Evolutionary conservation across 1,284 basidiomycete species (phyloP).

Genomic region (Cutaneotrichosporon spelunceum): DNA sequence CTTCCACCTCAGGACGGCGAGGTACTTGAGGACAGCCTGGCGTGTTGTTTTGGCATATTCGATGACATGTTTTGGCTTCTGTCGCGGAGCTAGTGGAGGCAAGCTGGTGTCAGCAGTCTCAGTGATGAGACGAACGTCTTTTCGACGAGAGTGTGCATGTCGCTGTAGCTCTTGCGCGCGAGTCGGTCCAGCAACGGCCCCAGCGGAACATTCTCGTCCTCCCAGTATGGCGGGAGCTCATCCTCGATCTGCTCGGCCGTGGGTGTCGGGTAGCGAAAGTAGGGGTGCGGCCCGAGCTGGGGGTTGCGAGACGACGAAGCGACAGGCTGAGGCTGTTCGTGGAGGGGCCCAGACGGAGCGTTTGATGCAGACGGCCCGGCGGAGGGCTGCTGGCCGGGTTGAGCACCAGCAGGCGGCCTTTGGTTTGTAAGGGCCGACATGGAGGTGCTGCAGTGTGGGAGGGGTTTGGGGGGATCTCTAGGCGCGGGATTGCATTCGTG

Average conservation of each 20-base stretch:
- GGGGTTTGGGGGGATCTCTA: not conserved
- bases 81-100: constrained; percentile 25
- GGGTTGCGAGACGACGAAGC: constrained; percentile 33
- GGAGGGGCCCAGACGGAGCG: constrained; percentile 8
- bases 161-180: constrained; percentile 37
- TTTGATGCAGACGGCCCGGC: not conserved
- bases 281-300: constrained; percentile 41
- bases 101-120: constrained; percentile 17
- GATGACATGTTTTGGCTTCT: constrained; percentile 43
- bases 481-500: not conserved
- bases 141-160: constrained; percentile 35
- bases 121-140: constrained; percentile 27
- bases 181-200: constrained; percentile 39
- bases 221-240: constrained; percentile 45
- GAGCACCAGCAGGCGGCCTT: constrained; percentile 5
- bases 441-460: not conserved
- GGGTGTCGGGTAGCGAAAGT: constrained; percentile 43
- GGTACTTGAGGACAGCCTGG: constrained; percentile 45
- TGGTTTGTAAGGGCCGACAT: not conserved
- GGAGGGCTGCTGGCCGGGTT: not conserved
- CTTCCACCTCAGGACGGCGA: constrained; percentile 48
- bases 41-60: constrained; percentile 44
- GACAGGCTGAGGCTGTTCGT: constrained; percentile 21
- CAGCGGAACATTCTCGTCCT: constrained; percentile 40
- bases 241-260: constrained; percentile 39